Evolutionary conservation across 2,329 filamentous ascomycete species (phyloP).

Genomic region (Xylariaceae sp.): DNA sequence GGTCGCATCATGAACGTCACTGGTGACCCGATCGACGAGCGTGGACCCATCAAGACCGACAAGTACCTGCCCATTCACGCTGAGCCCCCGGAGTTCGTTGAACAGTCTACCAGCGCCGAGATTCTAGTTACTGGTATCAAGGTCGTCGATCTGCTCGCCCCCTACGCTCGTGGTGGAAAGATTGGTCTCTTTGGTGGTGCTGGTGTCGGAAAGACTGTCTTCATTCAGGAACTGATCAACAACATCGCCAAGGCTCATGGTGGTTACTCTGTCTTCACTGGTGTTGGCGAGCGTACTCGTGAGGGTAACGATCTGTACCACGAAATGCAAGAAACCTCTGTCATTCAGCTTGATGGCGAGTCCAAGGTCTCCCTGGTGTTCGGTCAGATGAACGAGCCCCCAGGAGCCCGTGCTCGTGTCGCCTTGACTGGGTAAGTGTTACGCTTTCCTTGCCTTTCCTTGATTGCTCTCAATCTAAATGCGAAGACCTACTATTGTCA

Average conservation of each 20-base stretch:
- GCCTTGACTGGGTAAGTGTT: conserved; percentile 78
- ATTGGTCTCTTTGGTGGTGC: conserved; percentile 99
- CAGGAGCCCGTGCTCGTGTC: conserved; percentile 99
- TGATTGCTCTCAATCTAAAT: too few species aligned
- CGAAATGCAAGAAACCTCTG: conserved; percentile 99
- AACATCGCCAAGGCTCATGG: conserved; percentile 99
- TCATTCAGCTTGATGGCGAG: conserved; percentile 99
- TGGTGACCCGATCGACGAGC: conserved; percentile 99
- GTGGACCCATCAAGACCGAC: conserved; percentile 93
- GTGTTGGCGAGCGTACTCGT: conserved; percentile 99
- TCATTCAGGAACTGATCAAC: conserved; percentile 99
- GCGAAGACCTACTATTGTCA: too few species aligned
- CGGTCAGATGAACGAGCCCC: conserved; percentile 99
- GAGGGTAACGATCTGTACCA: conserved; percentile 99
- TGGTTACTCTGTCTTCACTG: conserved; percentile 99
- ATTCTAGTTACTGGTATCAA: conserved; percentile 99
- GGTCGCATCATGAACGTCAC: conserved; percentile 99
- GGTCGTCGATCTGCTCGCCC: conserved; percentile 98
- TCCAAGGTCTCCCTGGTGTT: conserved; percentile 99
- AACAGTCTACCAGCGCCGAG: conserved; percentile 96
- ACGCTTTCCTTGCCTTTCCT: conserved; percentile 36
- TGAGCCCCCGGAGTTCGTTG: conserved; percentile 88
- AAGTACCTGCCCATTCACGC: conserved; percentile 92
- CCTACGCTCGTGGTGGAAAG: conserved; percentile 99
- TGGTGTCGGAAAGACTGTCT: conserved; percentile 99